Evolutionary conservation across 441 rosid species (phyloP).

Genomic region (Gossypium laxum): DNA sequence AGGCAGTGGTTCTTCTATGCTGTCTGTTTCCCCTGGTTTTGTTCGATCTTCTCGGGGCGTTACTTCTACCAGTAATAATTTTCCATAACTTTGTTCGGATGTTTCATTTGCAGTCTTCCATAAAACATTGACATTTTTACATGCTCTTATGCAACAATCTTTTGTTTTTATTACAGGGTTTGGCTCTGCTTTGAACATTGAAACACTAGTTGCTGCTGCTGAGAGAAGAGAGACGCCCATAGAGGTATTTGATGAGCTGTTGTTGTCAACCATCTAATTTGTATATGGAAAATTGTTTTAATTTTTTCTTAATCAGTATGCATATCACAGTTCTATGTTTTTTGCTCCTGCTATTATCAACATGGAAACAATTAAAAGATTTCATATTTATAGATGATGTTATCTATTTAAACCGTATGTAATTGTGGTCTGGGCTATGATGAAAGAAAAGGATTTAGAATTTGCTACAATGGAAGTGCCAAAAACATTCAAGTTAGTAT

Average conservation of each 20-base stretch:
- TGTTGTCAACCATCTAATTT: neutral
- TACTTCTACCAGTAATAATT: constrained; percentile 64
- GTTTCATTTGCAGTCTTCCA: neutral
- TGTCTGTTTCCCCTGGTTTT: constrained; percentile 55
- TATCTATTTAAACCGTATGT: neutral
- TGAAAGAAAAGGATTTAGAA: neutral
- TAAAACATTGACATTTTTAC: neutral
- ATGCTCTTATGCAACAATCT: neutral
- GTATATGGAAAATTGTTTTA: neutral
- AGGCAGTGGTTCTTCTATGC: constrained; percentile 31
- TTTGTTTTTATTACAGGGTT: constrained; percentile 43
- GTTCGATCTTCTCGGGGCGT: constrained; percentile 58
- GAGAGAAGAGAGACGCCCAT: constrained; percentile 85
- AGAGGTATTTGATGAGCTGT: constrained; percentile 43
- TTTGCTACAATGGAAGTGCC: neutral
- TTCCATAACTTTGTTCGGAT: neutral
- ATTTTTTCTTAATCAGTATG: neutral
- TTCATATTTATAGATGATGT: neutral
- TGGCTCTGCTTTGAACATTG: constrained; percentile 96
- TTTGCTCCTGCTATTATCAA: neutral
- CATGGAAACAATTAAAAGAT: neutral
- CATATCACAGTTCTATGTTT: neutral
- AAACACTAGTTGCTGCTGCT: constrained; percentile 95
- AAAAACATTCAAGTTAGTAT: neutral
- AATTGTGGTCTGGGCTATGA: neutral